phyloP scores from a whole-genome alignment of 306 rosid genomes.

The Arachis stenosperma region DNA sequence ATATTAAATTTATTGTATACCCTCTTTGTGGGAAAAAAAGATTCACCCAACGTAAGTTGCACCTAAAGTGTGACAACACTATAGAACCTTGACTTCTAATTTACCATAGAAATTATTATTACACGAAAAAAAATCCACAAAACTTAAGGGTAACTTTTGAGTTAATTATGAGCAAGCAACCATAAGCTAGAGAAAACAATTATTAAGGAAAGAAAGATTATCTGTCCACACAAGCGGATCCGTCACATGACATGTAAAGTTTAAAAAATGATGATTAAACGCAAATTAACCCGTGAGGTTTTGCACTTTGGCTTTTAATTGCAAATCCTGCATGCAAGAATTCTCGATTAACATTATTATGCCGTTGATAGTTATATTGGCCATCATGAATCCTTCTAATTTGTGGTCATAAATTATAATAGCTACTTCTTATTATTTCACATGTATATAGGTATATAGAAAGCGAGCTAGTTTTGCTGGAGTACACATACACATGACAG shows the following conservation, averaged over 20 bases:
- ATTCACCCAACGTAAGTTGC: too few species aligned
- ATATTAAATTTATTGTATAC: too few species aligned
- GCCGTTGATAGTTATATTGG: conserved; percentile 9
- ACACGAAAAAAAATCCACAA: not conserved
- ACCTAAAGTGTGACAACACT: too few species aligned
- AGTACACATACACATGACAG: too few species aligned
- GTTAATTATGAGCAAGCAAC: not conserved
- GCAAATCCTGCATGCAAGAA: not conserved
- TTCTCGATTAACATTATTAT: conserved; percentile 21
- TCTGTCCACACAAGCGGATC: not conserved
- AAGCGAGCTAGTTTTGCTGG: too few species aligned
- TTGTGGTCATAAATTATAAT: too few species aligned
- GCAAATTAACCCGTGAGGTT: conserved; percentile 24
- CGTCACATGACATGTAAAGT: not conserved
- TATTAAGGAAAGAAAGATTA: not conserved
- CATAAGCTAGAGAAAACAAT: not conserved
- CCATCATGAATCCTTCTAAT: not conserved
- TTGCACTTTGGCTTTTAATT: not conserved
- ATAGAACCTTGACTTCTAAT: not conserved
- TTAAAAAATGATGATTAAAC: conserved; percentile 1
- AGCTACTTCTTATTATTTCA: too few species aligned
- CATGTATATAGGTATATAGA: too few species aligned
- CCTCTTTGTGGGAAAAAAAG: too few species aligned
- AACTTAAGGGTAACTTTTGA: not conserved
- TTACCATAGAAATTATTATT: too few species aligned